phyloP scores from a whole-genome alignment of 495 filamentous ascomycete genomes.

The Eremomyces bilateralis region DNA sequence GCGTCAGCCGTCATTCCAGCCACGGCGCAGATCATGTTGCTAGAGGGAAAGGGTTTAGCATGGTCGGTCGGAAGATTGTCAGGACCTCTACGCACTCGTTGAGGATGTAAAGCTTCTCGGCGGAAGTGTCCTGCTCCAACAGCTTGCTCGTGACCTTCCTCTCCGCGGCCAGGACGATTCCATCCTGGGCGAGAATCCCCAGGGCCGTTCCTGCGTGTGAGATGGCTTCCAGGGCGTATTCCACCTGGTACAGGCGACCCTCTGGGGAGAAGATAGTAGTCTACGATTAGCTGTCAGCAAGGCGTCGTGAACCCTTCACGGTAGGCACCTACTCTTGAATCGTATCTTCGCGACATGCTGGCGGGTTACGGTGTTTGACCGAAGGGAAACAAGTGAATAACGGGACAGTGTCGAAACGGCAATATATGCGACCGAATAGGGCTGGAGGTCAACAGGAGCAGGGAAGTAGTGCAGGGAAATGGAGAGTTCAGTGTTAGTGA shows the following conservation, averaged over 20 bases:
- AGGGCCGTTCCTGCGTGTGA: slow-evolving; percentile 94
- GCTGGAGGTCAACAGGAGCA: no score
- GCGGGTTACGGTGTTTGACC: no score
- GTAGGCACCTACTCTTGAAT: slow-evolving; percentile 57
- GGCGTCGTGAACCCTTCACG: slow-evolving; percentile 2
- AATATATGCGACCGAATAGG: no score
- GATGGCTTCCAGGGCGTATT: slow-evolving; percentile 97
- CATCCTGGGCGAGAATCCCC: slow-evolving; percentile 90
- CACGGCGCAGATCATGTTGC: slow-evolving; percentile 99
- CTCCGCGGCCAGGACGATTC: slow-evolving; percentile 96
- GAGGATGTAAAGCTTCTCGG: slow-evolving; percentile 97
- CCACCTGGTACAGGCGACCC: slow-evolving; percentile 93
- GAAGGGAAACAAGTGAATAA: no score
- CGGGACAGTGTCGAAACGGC: no score
- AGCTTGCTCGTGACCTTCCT: slow-evolving; percentile 98
- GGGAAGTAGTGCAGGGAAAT: no score
- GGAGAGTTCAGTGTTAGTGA: no score
- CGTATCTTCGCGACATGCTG: slow-evolving; percentile 92
- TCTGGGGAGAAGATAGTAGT: slow-evolving; percentile 99
- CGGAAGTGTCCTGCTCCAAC: slow-evolving; percentile 95
- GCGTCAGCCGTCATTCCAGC: slow-evolving; percentile 98
- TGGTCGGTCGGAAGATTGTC: not conserved
- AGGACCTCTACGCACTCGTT: slow-evolving; percentile 71
- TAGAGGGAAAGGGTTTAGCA: slow-evolving; percentile 16
- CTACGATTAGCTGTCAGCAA: slow-evolving; percentile 24